These are phyloP conservation scores for Blastobotrys illinoisensis DNA, from an alignment of 1,139 yeast species.

Conservation along the genomic window DNA sequence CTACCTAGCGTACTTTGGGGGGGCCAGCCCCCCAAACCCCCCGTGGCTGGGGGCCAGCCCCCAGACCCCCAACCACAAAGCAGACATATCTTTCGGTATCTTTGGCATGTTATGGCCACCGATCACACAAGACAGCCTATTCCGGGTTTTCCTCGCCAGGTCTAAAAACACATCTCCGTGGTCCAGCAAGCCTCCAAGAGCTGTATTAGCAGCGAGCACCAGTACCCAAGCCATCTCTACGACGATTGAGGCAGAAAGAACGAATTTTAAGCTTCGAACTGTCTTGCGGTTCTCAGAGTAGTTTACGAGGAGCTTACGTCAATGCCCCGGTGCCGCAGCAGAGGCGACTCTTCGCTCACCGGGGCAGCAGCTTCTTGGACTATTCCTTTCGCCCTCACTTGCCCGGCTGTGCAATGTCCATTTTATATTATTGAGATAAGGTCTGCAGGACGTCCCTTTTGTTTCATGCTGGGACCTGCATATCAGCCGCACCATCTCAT, in stretches of 20 bases:
- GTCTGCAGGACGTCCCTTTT: not conserved
- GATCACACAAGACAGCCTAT: too few relatives aligned
- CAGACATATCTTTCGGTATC: too few relatives aligned
- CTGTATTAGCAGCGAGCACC: conserved; percentile 46
- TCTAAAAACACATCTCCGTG: conserved; percentile 58
- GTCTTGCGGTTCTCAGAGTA: conserved; percentile 41
- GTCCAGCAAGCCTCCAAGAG: conserved; percentile 54
- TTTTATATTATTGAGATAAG: not conserved
- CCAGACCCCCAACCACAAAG: too few relatives aligned
- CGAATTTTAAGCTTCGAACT: conserved; percentile 43
- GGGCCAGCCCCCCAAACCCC: too few relatives aligned
- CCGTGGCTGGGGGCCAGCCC: too few relatives aligned
- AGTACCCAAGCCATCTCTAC: conserved; percentile 43
- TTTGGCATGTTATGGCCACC: too few relatives aligned
- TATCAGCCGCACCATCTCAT: conserved; percentile 1
- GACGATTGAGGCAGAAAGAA: conserved; percentile 40
- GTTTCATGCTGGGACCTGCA: not conserved
- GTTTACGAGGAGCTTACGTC: conserved; percentile 13
- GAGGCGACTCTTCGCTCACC: conserved; percentile 3
- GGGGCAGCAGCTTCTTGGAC: not conserved
- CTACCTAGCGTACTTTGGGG: too few relatives aligned
- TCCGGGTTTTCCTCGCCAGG: too few relatives aligned
- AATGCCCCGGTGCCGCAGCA: conserved; percentile 1
- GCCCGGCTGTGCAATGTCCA: conserved; percentile 1
- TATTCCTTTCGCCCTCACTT: not conserved